Base-by-base conservation (phyloP, 768 basidiomycete species). In the Mycena rosella region DNA sequence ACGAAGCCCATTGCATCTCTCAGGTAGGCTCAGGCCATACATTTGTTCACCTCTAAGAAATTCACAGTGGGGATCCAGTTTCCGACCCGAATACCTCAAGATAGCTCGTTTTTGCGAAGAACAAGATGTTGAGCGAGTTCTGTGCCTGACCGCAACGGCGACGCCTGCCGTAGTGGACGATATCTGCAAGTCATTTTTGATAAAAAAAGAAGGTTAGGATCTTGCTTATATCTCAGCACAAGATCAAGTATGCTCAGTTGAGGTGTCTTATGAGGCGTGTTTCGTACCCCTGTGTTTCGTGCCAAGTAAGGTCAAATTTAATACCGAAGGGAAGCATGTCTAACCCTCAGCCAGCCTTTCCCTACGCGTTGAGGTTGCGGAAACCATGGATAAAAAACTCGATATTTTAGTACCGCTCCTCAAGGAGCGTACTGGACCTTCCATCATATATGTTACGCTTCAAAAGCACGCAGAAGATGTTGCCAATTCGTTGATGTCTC, bases 1-100 rank as follows among this genome's bases (percentile, higher is more conserved):
- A 87, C 56, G 85, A 86, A 69, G 82, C 84, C 2, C 85, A 86
- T 60, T 85, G 85, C 69, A 81, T 84, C 36, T 83, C 82, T 0
- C 82, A 83, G 73, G 81, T 81, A 38, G 40, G 68, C 40, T 24
- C n/a, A n/a, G n/a, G 29, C 57, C 27, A 22, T 20, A 53, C n/a
- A 24, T 47, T 14, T 8, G 40, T 26, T 7, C 27, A 32, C 20
- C 7, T 27, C 59, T 49, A n/a, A 42, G 47, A n/a, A 15, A 11
- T 60, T 1, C 9, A 26, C 52, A 82, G 80, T 83, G 84, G 83
- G 83, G 82, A 8, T 76, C 80, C 6, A 81, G 79, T 36, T 85
- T 86, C 72, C 80, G 83, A 1, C 82, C 82, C 3, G 82, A 71
- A 22, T 71, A 74, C 57, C 62, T 71, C 68, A 80, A 82, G 71